These are phyloP conservation scores for Eimeria brunetti DNA, from an alignment of 169 alveolate species.

Conservation along the genomic window DNA sequence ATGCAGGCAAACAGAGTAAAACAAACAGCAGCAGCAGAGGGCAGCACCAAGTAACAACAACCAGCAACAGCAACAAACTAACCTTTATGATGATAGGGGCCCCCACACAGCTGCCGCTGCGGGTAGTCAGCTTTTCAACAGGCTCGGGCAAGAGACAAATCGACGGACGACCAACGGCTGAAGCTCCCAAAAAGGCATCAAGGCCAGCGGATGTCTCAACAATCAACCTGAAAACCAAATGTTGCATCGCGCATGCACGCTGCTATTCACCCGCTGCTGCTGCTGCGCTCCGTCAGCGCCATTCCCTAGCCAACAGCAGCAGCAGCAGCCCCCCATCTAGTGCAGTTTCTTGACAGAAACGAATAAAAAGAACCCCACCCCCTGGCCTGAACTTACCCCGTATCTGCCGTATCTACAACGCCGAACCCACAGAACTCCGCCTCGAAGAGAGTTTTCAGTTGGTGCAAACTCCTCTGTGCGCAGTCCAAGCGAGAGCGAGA, in stretches of 20 bases:
- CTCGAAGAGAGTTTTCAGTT: slow-evolving; percentile 34
- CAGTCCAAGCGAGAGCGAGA: slow-evolving; percentile 25
- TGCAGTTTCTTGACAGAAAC: too few species aligned
- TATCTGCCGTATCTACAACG: slow-evolving; percentile 23
- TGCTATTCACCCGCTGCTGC: too few species aligned
- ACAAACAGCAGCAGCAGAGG: too few species aligned
- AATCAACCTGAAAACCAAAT: not conserved
- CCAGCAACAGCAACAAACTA: not conserved
- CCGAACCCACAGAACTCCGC: slow-evolving; percentile 52
- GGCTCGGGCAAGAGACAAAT: slow-evolving; percentile 30
- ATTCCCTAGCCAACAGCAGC: too few species aligned
- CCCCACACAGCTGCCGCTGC: slow-evolving; percentile 51
- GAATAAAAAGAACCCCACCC: not conserved
- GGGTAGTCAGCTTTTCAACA: slow-evolving; percentile 12
- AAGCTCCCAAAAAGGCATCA: slow-evolving; percentile 45
- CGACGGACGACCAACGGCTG: slow-evolving; percentile 53
- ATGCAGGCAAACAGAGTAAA: too few species aligned
- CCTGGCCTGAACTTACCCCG: slow-evolving; percentile 10
- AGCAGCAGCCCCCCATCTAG: too few species aligned
- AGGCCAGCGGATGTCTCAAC: slow-evolving; percentile 44
- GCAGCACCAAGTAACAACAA: too few species aligned
- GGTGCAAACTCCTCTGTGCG: slow-evolving; percentile 25
- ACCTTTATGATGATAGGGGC: slow-evolving; percentile 16
- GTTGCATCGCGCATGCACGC: not conserved
- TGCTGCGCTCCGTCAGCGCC: too few species aligned